Conservation (phyloP, 2,329 filamentous ascomycete genomes). For the Penicillium sp. region DNA sequence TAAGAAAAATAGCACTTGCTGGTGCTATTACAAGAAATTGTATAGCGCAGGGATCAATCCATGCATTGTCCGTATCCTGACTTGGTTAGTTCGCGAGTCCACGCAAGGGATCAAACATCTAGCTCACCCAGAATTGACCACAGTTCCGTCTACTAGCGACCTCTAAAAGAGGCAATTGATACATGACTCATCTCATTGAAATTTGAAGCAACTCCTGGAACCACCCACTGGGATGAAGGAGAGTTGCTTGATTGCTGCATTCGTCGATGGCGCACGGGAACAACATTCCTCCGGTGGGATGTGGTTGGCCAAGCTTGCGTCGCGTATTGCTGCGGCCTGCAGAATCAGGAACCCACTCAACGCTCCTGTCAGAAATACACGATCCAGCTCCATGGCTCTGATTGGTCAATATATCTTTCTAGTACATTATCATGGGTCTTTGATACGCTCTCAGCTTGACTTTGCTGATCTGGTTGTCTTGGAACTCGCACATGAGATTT, state of each 20-base stretch:
- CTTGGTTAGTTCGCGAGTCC: slow-evolving; percentile 10
- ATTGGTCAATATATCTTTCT: too few species aligned
- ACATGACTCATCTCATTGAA: slow-evolving; percentile 11
- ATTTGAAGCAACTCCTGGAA: slow-evolving; percentile 1
- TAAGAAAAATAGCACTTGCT: slow-evolving; percentile 20
- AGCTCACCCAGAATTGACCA: slow-evolving; percentile 19
- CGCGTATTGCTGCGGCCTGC: too few species aligned
- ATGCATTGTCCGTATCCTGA: slow-evolving; percentile 36
- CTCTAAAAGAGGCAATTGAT: slow-evolving; percentile 14
- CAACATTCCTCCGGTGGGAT: slow-evolving; percentile 13
- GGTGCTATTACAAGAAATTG: slow-evolving; percentile 32
- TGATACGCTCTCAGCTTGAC: too few species aligned
- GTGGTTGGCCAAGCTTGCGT: background rate
- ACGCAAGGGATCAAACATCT: slow-evolving; percentile 1
- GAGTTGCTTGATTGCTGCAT: slow-evolving; percentile 2
- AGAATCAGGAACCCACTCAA: too few species aligned
- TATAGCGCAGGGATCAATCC: slow-evolving; percentile 32
- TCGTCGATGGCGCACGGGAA: slow-evolving; percentile 10
- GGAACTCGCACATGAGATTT: too few species aligned
- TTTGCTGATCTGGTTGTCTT: too few species aligned
- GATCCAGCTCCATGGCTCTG: too few species aligned
- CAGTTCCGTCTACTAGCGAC: slow-evolving; percentile 6
- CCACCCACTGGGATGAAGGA: background rate
- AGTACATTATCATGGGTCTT: too few species aligned
- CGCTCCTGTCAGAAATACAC: too few species aligned